phyloP scores from a whole-genome alignment of 2,329 filamentous ascomycete species.

The Cucurbitaria berberidis region DNA sequence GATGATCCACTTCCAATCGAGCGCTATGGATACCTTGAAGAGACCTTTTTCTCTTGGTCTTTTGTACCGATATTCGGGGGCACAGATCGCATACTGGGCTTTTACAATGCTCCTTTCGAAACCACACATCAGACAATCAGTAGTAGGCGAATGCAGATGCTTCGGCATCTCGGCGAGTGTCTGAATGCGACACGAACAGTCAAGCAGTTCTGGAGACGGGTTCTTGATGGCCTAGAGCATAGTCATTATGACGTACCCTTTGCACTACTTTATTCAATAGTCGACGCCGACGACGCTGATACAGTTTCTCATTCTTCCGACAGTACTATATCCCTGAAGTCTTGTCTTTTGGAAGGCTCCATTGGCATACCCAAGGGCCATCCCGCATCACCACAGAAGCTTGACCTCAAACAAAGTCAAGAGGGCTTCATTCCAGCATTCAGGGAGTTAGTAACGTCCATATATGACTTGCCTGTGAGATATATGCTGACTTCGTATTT shows the following conservation, averaged over 20 bases:
- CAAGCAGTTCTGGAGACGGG: constrained; percentile 56
- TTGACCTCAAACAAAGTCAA: constrained; percentile 36
- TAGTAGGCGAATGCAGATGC: constrained; percentile 47
- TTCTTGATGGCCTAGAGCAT: constrained; percentile 57
- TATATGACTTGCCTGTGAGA: neutral
- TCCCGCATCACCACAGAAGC: constrained; percentile 31
- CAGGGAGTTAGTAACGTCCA: constrained; percentile 14
- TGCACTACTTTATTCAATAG: constrained; percentile 41
- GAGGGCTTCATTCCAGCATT: constrained; percentile 43
- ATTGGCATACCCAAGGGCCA: constrained; percentile 42
- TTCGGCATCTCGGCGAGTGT: constrained; percentile 49
- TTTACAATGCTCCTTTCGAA: constrained; percentile 45
- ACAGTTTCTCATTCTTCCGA: constrained; percentile 34
- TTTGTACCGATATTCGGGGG: constrained; percentile 51
- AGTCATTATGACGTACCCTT: constrained; percentile 43
- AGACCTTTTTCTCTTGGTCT: constrained; percentile 53
- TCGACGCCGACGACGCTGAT: constrained; percentile 35
- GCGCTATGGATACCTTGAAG: constrained; percentile 37
- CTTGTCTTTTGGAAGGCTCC: constrained; percentile 41
- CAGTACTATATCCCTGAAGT: constrained; percentile 34
- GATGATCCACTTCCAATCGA: constrained; percentile 41
- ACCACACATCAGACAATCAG: constrained; percentile 49
- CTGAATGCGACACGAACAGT: constrained; percentile 36
- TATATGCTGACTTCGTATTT: neutral
- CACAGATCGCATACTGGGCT: constrained; percentile 39